These are phyloP conservation scores for Pneumocystis sp. DNA, from an alignment of 1,139 yeast species.

Conservation along the genomic window DNA sequence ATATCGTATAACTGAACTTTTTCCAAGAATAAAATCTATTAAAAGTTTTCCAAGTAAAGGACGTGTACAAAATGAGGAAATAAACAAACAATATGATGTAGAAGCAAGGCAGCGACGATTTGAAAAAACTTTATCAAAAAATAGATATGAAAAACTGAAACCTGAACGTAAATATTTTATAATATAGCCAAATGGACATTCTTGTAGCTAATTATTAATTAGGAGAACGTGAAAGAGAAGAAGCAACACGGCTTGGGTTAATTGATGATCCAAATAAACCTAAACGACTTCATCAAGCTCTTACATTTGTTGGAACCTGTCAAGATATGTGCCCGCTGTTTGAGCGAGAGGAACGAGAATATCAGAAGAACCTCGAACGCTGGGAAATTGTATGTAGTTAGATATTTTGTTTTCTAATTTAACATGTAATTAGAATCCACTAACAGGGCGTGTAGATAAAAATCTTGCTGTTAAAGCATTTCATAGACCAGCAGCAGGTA, in stretches of 20 bases:
- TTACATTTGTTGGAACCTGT: slow-evolving; percentile 75
- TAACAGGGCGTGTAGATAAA: slow-evolving; percentile 47
- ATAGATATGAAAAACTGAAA: neutral
- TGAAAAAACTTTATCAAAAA: neutral
- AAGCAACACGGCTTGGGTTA: slow-evolving; percentile 68
- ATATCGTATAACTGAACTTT: neutral
- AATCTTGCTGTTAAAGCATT: slow-evolving; percentile 74
- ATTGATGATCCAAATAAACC: slow-evolving; percentile 81
- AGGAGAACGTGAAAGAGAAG: slow-evolving; percentile 55
- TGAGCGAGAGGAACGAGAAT: slow-evolving; percentile 77
- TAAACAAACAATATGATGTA: neutral
- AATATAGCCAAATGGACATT: neutral
- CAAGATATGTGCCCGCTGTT: slow-evolving; percentile 87
- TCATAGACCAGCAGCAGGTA: slow-evolving; percentile 96
- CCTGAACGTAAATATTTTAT: neutral
- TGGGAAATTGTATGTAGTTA: slow-evolving; percentile 41
- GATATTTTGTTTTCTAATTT: neutral
- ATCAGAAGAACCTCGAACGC: slow-evolving; percentile 72
- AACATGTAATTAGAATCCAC: slow-evolving; percentile 19
- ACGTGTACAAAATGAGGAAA: neutral
- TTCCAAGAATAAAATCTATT: neutral
- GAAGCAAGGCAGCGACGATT: neutral
- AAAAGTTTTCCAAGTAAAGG: neutral
- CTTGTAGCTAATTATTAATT: neutral
- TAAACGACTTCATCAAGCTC: slow-evolving; percentile 74